Conservation (phyloP, 805 yeast genomes). For the Ogataea angusta region DNA sequence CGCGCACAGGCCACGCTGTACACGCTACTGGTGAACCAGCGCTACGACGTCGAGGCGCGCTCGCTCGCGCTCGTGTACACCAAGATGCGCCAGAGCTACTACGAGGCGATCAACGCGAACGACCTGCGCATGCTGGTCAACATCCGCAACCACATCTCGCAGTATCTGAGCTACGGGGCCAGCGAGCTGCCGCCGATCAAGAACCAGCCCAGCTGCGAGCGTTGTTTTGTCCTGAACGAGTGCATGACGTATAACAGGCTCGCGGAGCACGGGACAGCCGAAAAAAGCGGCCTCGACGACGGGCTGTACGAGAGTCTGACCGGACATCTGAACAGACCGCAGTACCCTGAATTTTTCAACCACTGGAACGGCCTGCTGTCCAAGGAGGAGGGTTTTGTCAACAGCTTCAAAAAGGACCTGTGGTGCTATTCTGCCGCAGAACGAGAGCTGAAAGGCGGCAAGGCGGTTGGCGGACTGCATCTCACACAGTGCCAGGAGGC, state of each 20-base stretch:
- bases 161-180: constrained; percentile 48
- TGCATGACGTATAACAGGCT: constrained; percentile 68
- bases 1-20: constrained; percentile 86
- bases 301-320: constrained; percentile 50
- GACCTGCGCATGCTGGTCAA: constrained; percentile 70
- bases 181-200: constrained; percentile 53
- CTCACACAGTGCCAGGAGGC: constrained; percentile 35
- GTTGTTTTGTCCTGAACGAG: constrained; percentile 50
- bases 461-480: constrained; percentile 50
- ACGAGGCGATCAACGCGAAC: constrained; percentile 41
- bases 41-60: constrained; percentile 67
- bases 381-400: constrained; percentile 64
- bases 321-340: constrained; percentile 40
- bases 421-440: constrained; percentile 60
- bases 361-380: constrained; percentile 75
- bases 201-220: constrained; percentile 53
- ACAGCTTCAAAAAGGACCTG: constrained; percentile 54
- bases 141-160: constrained; percentile 67
- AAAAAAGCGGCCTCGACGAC: constrained; percentile 48
- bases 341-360: constrained; percentile 53
- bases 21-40: constrained; percentile 71
- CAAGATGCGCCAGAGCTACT: constrained; percentile 44
- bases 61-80: constrained; percentile 75
- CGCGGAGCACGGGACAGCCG: constrained; percentile 55
- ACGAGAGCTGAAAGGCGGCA: constrained; percentile 60